A percentile compares a stretch with the other conserved stretches of the same genome.
Evolutionary conservation across 495 filamentous ascomycete species (phyloP).

Genomic region (Neurospora sublineolata): DNA sequence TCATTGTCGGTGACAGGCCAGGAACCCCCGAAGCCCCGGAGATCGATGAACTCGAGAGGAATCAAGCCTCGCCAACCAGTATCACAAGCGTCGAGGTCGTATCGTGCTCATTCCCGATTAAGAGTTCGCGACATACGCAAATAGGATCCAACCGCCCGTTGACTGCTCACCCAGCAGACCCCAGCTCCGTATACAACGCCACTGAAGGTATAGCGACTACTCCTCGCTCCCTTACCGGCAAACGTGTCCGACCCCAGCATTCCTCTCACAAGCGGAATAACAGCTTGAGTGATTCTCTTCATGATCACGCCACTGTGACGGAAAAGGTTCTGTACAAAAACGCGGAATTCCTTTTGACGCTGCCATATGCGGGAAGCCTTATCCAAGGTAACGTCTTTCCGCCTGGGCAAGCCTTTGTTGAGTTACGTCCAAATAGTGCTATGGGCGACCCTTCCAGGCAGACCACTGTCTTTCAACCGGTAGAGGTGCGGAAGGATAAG

Average conservation of each 20-base stretch:
- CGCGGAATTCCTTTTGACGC: constrained; percentile 47
- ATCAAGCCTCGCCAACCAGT: constrained; percentile 38
- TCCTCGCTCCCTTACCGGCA: constrained; percentile 40
- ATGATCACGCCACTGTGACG: constrained; percentile 50
- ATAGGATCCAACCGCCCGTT: constrained; percentile 33
- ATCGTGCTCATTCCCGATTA: constrained; percentile 76
- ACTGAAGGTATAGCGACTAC: constrained; percentile 38
- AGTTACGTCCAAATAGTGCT: constrained; percentile 46
- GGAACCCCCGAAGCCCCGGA: constrained; percentile 27
- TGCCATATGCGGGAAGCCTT: constrained; percentile 67
- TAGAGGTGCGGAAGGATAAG: constrained; percentile 27
- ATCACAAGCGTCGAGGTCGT: constrained; percentile 49
- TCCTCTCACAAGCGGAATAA: constrained; percentile 39
- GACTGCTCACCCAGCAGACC: constrained; percentile 54
- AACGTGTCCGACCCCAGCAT: constrained; percentile 34
- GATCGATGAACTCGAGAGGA: constrained; percentile 16
- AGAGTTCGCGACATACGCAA: constrained; percentile 37
- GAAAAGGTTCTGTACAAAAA: constrained; percentile 40
- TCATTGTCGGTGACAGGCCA: constrained; percentile 30
- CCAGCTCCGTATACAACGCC: constrained; percentile 34
- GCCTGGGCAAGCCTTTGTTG: constrained; percentile 64
- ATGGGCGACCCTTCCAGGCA: constrained; percentile 31
- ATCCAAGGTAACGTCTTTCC: constrained; percentile 74
- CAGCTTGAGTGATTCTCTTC: constrained; percentile 70
- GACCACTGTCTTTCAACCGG: constrained; percentile 37